Percentiles rank a stretch among this genome's conserved stretches.
These are phyloP conservation scores for Coemansia sp. DNA, from an alignment of 192 early-diverging fungal genomes.

Conservation along the genomic window DNA sequence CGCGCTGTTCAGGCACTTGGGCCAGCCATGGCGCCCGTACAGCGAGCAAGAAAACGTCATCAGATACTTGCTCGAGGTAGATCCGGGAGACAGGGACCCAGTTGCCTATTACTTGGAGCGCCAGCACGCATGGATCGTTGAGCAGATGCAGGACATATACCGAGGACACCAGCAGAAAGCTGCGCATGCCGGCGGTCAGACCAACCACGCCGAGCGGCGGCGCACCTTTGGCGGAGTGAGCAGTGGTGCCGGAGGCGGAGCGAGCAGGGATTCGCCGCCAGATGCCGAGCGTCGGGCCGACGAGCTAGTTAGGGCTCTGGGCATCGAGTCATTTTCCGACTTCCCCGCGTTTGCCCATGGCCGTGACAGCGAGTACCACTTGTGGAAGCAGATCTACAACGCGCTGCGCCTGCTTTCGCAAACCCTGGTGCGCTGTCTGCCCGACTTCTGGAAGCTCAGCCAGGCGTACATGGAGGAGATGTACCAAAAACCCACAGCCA, in stretches of 20 bases:
- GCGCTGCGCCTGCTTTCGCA: slow-evolving; percentile 80
- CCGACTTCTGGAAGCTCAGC: slow-evolving; percentile 93
- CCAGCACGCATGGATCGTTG: slow-evolving; percentile 87
- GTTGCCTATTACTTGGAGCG: slow-evolving; percentile 87
- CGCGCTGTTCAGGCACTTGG: slow-evolving; percentile 77
- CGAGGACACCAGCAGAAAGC: slow-evolving; percentile 59
- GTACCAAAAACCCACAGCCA: slow-evolving; percentile 56
- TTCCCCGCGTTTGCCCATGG: slow-evolving; percentile 45
- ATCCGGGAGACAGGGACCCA: slow-evolving; percentile 80
- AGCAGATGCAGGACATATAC: slow-evolving; percentile 73
- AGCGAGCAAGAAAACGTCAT: slow-evolving; percentile 92
- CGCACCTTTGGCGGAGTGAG: slow-evolving; percentile 13
- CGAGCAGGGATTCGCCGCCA: slow-evolving; percentile 7
- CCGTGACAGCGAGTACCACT: slow-evolving; percentile 55
- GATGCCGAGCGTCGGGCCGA: slow-evolving; percentile 38
- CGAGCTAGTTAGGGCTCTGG: slow-evolving; percentile 45
- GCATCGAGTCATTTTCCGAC: slow-evolving; percentile 45
- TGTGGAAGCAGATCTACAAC: slow-evolving; percentile 71
- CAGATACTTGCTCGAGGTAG: slow-evolving; percentile 62
- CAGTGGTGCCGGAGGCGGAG: not conserved
- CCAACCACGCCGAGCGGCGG: slow-evolving; percentile 25
- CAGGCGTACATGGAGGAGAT: slow-evolving; percentile 87
- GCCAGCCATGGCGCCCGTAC: slow-evolving; percentile 74
- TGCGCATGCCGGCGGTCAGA: slow-evolving; percentile 17
- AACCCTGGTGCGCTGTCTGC: slow-evolving; percentile 71